These are phyloP conservation scores for Diplocarpon rosae DNA, from an alignment of 2,329 filamentous ascomycete species.

Conservation along the genomic window DNA sequence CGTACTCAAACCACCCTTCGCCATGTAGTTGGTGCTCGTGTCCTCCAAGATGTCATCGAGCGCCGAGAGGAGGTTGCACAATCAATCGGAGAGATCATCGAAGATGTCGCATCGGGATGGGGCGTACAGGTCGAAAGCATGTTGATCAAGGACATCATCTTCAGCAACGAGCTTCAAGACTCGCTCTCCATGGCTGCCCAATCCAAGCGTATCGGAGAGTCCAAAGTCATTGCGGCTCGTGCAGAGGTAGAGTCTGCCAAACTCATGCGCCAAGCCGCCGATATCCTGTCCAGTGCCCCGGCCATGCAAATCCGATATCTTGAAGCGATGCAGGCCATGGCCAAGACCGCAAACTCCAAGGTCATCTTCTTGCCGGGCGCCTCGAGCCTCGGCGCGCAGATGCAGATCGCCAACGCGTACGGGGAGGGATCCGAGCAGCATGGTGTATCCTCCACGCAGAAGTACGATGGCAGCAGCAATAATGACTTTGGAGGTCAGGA, in stretches of 20 bases:
- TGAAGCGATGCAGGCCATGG: slow-evolving; percentile 98
- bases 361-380: slow-evolving; percentile 69
- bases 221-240: slow-evolving; percentile 94
- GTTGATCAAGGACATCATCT: slow-evolving; percentile 99
- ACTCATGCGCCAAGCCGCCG: slow-evolving; percentile 84
- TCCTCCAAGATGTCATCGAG: slow-evolving; percentile 96
- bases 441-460: slow-evolving; percentile 30
- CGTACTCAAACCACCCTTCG: slow-evolving; percentile 95
- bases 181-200: slow-evolving; percentile 96
- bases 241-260: slow-evolving; percentile 96
- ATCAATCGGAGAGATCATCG: slow-evolving; percentile 93
- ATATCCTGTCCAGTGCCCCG: slow-evolving; percentile 81
- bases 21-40: slow-evolving; percentile 89
- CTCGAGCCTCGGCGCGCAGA: slow-evolving; percentile 45
- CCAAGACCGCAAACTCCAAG: slow-evolving; percentile 81
- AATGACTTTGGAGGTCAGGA: slow-evolving; percentile 43
- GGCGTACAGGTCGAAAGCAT: slow-evolving; percentile 95
- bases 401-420: slow-evolving; percentile 37
- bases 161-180: slow-evolving; percentile 90
- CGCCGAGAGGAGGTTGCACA: slow-evolving; percentile 93
- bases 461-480: slow-evolving; percentile 24
- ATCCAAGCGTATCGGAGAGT: slow-evolving; percentile 95
- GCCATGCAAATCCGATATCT: slow-evolving; percentile 98
- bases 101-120: slow-evolving; percentile 88
- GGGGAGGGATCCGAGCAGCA: slow-evolving; percentile 46